A percentile compares a stretch with the other conserved stretches of the same genome.
Evolutionary conservation across 2,329 filamentous ascomycete genomes (phyloP).

Genomic region (Orbilia quercus): DNA sequence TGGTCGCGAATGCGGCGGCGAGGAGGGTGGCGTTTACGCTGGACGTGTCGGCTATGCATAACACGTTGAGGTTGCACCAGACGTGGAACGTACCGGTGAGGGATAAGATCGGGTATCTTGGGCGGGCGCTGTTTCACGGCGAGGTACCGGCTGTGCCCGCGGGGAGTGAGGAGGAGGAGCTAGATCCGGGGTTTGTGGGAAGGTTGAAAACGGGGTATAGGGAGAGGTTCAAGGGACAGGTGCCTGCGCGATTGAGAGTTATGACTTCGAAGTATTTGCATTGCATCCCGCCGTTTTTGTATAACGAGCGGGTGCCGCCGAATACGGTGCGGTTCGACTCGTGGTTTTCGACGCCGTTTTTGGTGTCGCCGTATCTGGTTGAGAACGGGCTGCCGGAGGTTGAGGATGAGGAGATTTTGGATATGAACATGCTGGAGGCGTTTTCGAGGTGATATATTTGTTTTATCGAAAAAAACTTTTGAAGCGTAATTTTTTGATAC

Average conservation of each 20-base stretch:
- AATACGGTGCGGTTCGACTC: conserved; percentile 4
- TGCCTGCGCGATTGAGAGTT: neutral
- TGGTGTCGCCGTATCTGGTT: conserved; percentile 9
- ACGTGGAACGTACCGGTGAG: neutral
- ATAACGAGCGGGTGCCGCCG: neutral
- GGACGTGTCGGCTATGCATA: conserved; percentile 3
- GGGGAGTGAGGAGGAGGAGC: neutral
- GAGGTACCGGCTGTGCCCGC: neutral
- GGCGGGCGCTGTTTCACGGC: neutral
- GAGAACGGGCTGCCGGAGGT: conserved; percentile 8
- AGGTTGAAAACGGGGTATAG: neutral
- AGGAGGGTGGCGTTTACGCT: conserved; percentile 5
- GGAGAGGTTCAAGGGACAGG: neutral
- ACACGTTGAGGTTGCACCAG: neutral
- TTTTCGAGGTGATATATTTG: neutral
- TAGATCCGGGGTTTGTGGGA: neutral
- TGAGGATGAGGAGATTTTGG: neutral
- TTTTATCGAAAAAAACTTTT: too few species aligned
- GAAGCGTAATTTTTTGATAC: too few species aligned
- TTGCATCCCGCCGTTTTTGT: conserved; percentile 13
- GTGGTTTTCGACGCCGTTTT: neutral
- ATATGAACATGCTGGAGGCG: conserved; percentile 1
- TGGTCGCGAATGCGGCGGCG: conserved; percentile 1
- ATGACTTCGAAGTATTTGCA: conserved; percentile 13
- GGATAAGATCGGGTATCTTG: neutral